phyloP scores from a whole-genome alignment of 192 early-diverging fungal species.

The Cladochytrium replicatum region DNA sequence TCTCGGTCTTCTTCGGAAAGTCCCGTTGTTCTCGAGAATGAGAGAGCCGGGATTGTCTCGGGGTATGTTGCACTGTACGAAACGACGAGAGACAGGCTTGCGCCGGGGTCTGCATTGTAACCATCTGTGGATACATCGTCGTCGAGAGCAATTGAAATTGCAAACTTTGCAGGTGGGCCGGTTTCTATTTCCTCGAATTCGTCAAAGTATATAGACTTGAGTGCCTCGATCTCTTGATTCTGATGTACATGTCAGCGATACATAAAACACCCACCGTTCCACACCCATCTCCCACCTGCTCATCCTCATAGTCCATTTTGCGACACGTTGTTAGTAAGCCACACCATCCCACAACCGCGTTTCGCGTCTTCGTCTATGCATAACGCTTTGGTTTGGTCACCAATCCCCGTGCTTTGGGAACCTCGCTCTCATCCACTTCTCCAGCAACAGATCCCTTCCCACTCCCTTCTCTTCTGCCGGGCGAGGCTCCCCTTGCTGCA shows the following conservation, averaged over 20 bases:
- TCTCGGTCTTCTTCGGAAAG: conserved; percentile 3
- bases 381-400: conserved; percentile 24
- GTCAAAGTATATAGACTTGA: conserved; percentile 38
- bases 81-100: no score
- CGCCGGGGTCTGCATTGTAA: conserved; percentile 5
- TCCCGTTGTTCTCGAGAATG: no score
- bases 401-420: conserved; percentile 19
- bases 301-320: no score
- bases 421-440: conserved; percentile 9
- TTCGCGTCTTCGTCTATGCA: no score
- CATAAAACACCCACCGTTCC: no score
- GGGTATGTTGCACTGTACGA: no score
- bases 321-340: no score
- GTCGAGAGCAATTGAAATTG: conserved; percentile 13
- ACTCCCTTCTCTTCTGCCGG: background rate
- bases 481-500: background rate
- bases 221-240: conserved; percentile 37
- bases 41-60: no score
- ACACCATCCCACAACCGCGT: no score
- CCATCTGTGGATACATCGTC: background rate
- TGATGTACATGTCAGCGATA: no score
- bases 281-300: no score
- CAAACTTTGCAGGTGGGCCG: conserved; percentile 19
- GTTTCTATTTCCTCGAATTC: conserved; percentile 25
- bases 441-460: background rate